phyloP scores from a whole-genome alignment of 176 grass and related monocot genomes.

The Oryza coarctata region DNA sequence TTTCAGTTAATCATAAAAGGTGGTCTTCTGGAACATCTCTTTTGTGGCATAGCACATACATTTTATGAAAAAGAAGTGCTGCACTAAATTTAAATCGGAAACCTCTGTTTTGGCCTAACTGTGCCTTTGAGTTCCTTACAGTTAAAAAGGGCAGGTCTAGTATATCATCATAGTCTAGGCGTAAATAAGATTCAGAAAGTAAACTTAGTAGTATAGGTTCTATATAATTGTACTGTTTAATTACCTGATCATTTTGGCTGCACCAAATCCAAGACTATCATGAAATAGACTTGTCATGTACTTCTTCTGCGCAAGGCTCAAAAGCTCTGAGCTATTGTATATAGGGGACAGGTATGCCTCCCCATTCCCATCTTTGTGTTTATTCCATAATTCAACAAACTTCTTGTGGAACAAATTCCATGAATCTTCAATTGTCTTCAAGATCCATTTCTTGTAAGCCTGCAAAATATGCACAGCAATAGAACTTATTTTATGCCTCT shows the following conservation, averaged over 20 bases:
- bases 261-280: constrained; percentile 92
- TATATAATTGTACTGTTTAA: background rate
- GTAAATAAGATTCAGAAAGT: constrained; percentile 9
- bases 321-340: constrained; percentile 71
- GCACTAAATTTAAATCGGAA: background rate
- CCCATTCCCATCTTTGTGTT: constrained; percentile 76
- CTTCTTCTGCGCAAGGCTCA: constrained; percentile 59
- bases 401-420: constrained; percentile 76
- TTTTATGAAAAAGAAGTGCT: background rate
- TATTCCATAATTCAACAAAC: constrained; percentile 78
- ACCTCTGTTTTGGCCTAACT: background rate
- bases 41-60: background rate
- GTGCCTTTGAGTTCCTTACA: too few relatives aligned
- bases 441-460: constrained; percentile 82
- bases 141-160: background rate
- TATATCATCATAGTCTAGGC: background rate
- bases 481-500: background rate
- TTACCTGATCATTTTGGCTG: constrained; percentile 99
- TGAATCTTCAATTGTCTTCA: constrained; percentile 59
- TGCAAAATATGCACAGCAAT: background rate
- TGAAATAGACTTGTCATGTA: constrained; percentile 83
- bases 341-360: constrained; percentile 67
- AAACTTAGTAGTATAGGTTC: background rate
- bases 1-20: background rate
- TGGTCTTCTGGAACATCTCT: background rate